Evolutionary conservation across 306 rosid genomes (phyloP).

Genomic region (Lathyrus aphaca): DNA sequence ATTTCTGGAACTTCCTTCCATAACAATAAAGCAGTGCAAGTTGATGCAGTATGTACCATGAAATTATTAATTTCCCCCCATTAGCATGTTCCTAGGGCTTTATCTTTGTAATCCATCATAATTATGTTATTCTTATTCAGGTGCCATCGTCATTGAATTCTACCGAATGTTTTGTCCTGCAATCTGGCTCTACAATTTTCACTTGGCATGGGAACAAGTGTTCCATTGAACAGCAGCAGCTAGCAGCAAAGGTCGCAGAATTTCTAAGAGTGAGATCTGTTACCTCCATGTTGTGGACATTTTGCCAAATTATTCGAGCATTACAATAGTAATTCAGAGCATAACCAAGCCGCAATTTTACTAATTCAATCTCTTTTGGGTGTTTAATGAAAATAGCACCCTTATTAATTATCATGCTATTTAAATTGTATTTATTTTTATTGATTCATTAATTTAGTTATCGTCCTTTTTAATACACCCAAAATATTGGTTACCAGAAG

Average conservation of each 20-base stretch:
- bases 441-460: slow-evolving; percentile 2
- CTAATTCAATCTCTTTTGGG: slow-evolving; percentile 5
- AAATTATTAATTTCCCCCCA: slow-evolving; percentile 15
- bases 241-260: slow-evolving; percentile 84
- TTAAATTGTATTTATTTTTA: slow-evolving; percentile 5
- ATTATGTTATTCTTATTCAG: slow-evolving; percentile 52
- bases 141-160: slow-evolving; percentile 90
- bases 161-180: slow-evolving; percentile 76
- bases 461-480: no score
- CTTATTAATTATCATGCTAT: neutral
- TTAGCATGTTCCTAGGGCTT: slow-evolving; percentile 23
- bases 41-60: slow-evolving; percentile 69
- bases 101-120: slow-evolving; percentile 3
- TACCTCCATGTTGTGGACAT: slow-evolving; percentile 12
- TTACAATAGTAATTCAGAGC: slow-evolving; percentile 18
- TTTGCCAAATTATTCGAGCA: slow-evolving; percentile 26
- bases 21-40: slow-evolving; percentile 84
- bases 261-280: slow-evolving; percentile 71
- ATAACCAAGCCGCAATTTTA: slow-evolving; percentile 10
- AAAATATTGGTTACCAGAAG: slow-evolving; percentile 13
- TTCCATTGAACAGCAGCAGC: slow-evolving; percentile 82
- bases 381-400: neutral
- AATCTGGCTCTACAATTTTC: slow-evolving; percentile 80
- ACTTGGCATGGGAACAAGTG: slow-evolving; percentile 87
- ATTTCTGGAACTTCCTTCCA: slow-evolving; percentile 72